These are phyloP conservation scores for Drechslerella coelobrocha DNA, from an alignment of 2,329 filamentous ascomycete genomes.

Conservation along the genomic window DNA sequence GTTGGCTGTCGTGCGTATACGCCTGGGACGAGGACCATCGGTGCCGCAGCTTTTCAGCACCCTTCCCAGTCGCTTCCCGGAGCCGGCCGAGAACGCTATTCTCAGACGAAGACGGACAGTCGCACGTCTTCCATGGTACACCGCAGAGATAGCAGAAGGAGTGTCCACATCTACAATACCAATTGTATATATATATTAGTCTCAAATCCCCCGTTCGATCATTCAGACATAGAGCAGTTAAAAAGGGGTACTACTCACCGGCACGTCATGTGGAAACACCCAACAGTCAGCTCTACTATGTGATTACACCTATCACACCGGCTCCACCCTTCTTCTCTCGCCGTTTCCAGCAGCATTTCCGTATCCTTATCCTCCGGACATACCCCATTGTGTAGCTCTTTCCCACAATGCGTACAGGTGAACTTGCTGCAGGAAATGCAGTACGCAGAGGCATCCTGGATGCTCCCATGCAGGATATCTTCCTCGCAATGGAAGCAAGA, in stretches of 20 bases:
- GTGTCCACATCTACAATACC: slow-evolving; percentile 39
- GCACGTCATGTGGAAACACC: slow-evolving; percentile 55
- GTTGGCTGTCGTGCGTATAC: slow-evolving; percentile 19
- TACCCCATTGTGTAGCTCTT: slow-evolving; percentile 51
- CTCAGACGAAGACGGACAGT: slow-evolving; percentile 41
- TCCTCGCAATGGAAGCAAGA: slow-evolving; percentile 36
- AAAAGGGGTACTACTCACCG: slow-evolving; percentile 28
- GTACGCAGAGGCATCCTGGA: slow-evolving; percentile 30
- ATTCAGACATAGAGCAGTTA: neutral
- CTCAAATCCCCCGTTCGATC: neutral
- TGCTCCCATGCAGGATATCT: slow-evolving; percentile 37
- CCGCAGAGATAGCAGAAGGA: slow-evolving; percentile 47
- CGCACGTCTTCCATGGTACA: slow-evolving; percentile 36
- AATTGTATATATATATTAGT: slow-evolving; percentile 11
- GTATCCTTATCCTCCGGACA: slow-evolving; percentile 54
- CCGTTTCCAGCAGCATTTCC: slow-evolving; percentile 51
- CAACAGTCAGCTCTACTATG: slow-evolving; percentile 52
- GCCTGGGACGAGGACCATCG: slow-evolving; percentile 22
- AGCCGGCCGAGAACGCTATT: slow-evolving; percentile 37
- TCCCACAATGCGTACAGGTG: slow-evolving; percentile 53
- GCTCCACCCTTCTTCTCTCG: slow-evolving; percentile 54
- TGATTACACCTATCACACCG: slow-evolving; percentile 53
- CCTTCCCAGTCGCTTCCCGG: slow-evolving; percentile 32
- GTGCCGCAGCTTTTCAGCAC: slow-evolving; percentile 24
- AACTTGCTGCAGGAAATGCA: slow-evolving; percentile 48